Percentiles rank a stretch among this genome's conserved stretches.
These are phyloP conservation scores for Fusarium oligoseptatum DNA, from an alignment of 2,329 filamentous ascomycete species.

Conservation along the genomic window DNA sequence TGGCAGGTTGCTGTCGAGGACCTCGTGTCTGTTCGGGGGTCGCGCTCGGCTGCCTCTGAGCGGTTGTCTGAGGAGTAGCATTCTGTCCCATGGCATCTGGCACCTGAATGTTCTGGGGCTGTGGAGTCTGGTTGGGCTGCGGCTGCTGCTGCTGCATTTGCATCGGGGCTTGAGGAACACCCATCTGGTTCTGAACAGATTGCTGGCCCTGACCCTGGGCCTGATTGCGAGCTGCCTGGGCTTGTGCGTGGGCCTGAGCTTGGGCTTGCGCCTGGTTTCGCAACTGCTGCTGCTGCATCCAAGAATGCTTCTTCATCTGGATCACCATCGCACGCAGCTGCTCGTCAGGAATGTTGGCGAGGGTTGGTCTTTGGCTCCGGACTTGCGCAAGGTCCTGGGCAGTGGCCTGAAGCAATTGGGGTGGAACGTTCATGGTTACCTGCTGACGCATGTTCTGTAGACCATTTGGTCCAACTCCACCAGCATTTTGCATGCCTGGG, in stretches of 20 bases:
- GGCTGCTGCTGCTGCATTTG: conserved; percentile 57
- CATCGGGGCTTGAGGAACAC: conserved; percentile 64
- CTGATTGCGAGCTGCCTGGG: conserved; percentile 50
- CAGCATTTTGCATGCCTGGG: conserved; percentile 38
- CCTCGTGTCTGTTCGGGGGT: conserved; percentile 46
- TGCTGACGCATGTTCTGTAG: conserved; percentile 45
- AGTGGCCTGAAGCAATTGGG: conserved; percentile 51
- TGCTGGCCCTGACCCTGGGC: conserved; percentile 47
- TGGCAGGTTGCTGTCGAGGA: conserved; percentile 45
- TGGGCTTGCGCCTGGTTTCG: conserved; percentile 54
- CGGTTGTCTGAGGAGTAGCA: conserved; percentile 45
- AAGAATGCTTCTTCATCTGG: conserved; percentile 51
- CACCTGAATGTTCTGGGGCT: conserved; percentile 55
- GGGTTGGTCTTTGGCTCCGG: conserved; percentile 43
- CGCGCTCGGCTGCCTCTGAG: conserved; percentile 48
- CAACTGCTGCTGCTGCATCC: conserved; percentile 49
- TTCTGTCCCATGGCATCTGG: conserved; percentile 61
- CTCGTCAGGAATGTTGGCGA: conserved; percentile 50
- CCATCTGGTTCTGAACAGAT: conserved; percentile 55
- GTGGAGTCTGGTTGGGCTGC: conserved; percentile 57
- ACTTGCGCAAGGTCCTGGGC: conserved; percentile 52
- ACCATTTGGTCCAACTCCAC: conserved; percentile 46
- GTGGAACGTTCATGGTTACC: conserved; percentile 46
- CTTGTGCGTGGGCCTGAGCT: conserved; percentile 53
- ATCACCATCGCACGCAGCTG: conserved; percentile 50